phyloP scores from a whole-genome alignment of 116 monocot species.

The Posidonia oceanica region DNA sequence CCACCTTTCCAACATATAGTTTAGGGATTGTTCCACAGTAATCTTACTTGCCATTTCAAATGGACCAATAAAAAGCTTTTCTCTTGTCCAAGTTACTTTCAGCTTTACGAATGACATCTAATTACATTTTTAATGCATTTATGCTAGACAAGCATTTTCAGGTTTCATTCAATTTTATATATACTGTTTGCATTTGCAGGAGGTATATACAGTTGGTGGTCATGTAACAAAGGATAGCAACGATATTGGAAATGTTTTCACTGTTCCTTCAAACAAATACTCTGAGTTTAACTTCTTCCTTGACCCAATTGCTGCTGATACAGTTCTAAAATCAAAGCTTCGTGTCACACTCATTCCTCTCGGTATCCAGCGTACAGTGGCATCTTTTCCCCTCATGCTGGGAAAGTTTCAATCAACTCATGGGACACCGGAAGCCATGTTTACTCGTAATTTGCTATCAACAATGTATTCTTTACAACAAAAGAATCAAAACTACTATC shows the following conservation, averaged over 20 bases:
- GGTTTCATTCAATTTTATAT: no score
- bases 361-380: slow-evolving; percentile 27
- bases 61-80: no score
- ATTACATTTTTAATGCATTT: no score
- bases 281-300: slow-evolving; percentile 91
- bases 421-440: slow-evolving; percentile 53
- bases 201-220: slow-evolving; percentile 66
- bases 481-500: slow-evolving; percentile 28
- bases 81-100: no score
- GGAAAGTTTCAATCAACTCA: slow-evolving; percentile 17
- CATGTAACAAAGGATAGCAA: slow-evolving; percentile 19
- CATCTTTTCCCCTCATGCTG: slow-evolving; percentile 40
- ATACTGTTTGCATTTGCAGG: slow-evolving; percentile 27
- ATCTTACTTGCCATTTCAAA: no score
- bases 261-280: slow-evolving; percentile 54
- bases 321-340: slow-evolving; percentile 46
- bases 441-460: slow-evolving; percentile 31
- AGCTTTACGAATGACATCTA: no score
- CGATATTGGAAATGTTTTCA: slow-evolving; percentile 68
- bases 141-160: no score
- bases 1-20: no score
- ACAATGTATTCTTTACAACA: slow-evolving; percentile 34
- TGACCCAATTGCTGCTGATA: slow-evolving; percentile 72
- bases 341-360: slow-evolving; percentile 70
- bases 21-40: no score